Evolutionary conservation across 2,329 filamentous ascomycete species (phyloP).

Genomic region (Cadophora luteo-olivacea): DNA sequence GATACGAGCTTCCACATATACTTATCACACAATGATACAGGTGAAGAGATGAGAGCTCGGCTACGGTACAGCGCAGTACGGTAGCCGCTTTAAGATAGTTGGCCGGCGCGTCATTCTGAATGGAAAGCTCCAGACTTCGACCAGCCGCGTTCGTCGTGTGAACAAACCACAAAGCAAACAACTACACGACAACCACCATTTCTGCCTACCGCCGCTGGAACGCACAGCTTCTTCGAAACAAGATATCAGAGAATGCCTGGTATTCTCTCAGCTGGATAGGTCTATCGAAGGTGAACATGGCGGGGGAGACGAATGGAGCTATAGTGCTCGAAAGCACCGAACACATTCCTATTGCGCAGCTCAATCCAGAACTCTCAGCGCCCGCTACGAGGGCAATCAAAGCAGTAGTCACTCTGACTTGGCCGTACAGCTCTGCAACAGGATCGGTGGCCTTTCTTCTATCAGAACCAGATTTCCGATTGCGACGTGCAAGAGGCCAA

Average conservation of each 20-base stretch:
- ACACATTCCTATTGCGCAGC: conserved; percentile 61
- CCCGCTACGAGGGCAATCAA: conserved; percentile 57
- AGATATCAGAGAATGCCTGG: neutral
- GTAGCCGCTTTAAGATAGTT: neutral
- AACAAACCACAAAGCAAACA: conserved; percentile 5
- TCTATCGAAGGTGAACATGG: conserved; percentile 32
- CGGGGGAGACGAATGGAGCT: conserved; percentile 24
- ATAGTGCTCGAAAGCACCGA: conserved; percentile 37
- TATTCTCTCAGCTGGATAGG: conserved; percentile 17
- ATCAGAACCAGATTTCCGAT: conserved; percentile 82
- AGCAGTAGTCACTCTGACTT: conserved; percentile 82
- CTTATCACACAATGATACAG: too few species aligned
- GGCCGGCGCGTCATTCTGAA: conserved; percentile 20
- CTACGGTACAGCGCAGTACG: neutral
- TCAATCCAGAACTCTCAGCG: conserved; percentile 55
- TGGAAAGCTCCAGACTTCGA: neutral
- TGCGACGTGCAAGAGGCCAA: conserved; percentile 79
- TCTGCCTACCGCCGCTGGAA: neutral
- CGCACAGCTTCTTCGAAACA: neutral
- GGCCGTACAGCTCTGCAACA: conserved; percentile 86
- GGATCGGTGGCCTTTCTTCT: conserved; percentile 79
- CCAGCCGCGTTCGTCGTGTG: conserved; percentile 1
- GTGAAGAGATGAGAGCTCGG: neutral
- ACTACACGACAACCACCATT: neutral
- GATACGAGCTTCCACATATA: neutral